Evolutionary conservation across 2,329 filamentous ascomycete genomes (phyloP), one percentile per base, ranked within the genome.

Genomic region (Hymenoscyphus albidus): DNA sequence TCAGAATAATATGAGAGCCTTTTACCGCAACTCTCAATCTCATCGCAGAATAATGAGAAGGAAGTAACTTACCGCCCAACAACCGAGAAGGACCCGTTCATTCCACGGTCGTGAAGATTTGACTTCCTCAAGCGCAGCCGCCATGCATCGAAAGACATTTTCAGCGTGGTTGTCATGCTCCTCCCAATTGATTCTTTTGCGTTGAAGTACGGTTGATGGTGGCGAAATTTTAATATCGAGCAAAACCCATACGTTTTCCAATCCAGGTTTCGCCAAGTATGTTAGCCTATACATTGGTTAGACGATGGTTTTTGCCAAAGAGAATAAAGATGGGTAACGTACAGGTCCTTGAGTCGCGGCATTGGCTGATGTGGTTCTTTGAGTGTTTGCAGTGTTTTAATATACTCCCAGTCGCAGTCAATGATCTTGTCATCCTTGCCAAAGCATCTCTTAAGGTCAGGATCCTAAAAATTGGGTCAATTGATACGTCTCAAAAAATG

Each of bases 151-250:
- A 76, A 97, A 87, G n/a, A 97, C 81, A 54, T 86, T 81, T 16
- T 88, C 82, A 0, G 90, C 79, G 68, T 90, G 80, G 73, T 93
- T 90, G 71, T 92, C 87, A 32, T 86, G 82, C 87, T 90, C 67
- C 51, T 40, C 27, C 14, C 59, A 22, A 32, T 62, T 63, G 38
- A 38, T 0, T 31, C 6, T 56, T 7, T 27, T 38, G 31, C 16
- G 59, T 10, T 18, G 12, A 32, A 56, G 22, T 5, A 54, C n/a
- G 5, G 54, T 40, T 16, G 39, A 32, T 44, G n/a, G 39, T 51
- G 56, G 59, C 68, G 73, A 22, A 76, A 91, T 88, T 81, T 97
- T 98, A 75, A 98, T 91, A 75, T 98, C 94, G 3, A 98, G 80
- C 66, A 97, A 77, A 5, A 95, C 72, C 93, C 93, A 97, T 10